Conservation (phyloP, 2,329 filamentous ascomycete genomes). For the Chrysoporthe cubensis region DNA sequence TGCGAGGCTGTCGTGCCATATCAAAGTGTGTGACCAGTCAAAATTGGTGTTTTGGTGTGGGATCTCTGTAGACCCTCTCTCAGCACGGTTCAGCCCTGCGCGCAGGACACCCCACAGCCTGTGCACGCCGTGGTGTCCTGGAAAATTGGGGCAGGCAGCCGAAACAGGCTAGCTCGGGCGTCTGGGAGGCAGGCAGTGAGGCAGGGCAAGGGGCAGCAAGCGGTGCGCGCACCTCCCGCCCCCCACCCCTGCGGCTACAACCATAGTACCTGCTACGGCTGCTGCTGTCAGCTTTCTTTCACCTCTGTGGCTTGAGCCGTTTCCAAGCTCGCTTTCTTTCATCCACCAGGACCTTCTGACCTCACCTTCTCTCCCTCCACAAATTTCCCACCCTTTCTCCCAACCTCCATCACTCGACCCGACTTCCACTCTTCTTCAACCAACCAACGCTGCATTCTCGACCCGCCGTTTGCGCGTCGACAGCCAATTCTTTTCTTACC, state of each 20-base stretch:
- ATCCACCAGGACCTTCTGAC: slow-evolving; percentile 30
- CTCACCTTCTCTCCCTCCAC: slow-evolving; percentile 31
- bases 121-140: slow-evolving; percentile 17
- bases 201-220: slow-evolving; percentile 29
- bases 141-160: slow-evolving; percentile 4
- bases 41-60: neutral
- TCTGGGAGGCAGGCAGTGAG: slow-evolving; percentile 13
- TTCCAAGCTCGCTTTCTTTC: slow-evolving; percentile 11
- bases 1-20: neutral
- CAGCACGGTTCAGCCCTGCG: slow-evolving; percentile 6
- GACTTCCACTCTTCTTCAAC: slow-evolving; percentile 9
- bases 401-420: slow-evolving; percentile 18
- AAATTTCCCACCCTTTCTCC: slow-evolving; percentile 30
- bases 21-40: neutral
- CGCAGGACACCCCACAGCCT: slow-evolving; percentile 16
- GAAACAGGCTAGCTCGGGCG: neutral
- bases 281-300: slow-evolving; percentile 31
- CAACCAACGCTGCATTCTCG: slow-evolving; percentile 9
- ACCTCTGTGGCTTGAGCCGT: neutral
- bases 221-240: slow-evolving; percentile 2
- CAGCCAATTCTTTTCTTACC: neutral
- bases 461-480: slow-evolving; percentile 17
- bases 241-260: neutral
- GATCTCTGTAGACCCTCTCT: slow-evolving; percentile 2
- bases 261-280: slow-evolving; percentile 29